These are phyloP conservation scores for Candida verbasci DNA, from an alignment of 805 yeast species.

Conservation along the genomic window DNA sequence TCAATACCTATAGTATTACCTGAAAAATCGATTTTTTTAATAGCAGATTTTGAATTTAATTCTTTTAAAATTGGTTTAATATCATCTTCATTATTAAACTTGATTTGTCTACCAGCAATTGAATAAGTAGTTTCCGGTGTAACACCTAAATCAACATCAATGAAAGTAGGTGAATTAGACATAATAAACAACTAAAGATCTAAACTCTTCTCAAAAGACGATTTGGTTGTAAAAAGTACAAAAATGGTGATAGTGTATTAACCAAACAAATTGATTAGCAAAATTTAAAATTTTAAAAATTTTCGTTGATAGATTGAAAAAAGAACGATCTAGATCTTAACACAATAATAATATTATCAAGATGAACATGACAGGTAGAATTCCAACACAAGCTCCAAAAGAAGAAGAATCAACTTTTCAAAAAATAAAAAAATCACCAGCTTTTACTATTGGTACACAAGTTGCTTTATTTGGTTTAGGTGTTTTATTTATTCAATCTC, in stretches of 20 bases:
- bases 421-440: conserved; percentile 59
- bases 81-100: conserved; percentile 69
- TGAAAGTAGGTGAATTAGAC: conserved; percentile 14
- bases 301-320: neutral
- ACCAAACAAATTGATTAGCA: conserved; percentile 6
- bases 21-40: conserved; percentile 67
- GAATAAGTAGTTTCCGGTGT: conserved; percentile 46
- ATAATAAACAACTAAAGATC: too few species aligned
- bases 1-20: conserved; percentile 95
- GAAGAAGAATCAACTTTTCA: conserved; percentile 35
- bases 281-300: too few species aligned
- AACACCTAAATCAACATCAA: conserved; percentile 30
- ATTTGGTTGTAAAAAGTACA: conserved; percentile 7
- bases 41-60: conserved; percentile 33
- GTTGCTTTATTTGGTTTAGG: conserved; percentile 65
- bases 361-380: conserved; percentile 19
- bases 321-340: neutral
- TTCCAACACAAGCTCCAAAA: conserved; percentile 15
- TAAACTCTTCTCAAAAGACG: too few species aligned
- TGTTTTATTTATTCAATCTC: conserved; percentile 71
- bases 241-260: too few species aligned
- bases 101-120: conserved; percentile 68
- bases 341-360: neutral
- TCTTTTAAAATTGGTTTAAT: conserved; percentile 66
- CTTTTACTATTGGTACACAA: conserved; percentile 60